Evolutionary conservation across 1,284 basidiomycete genomes (phyloP), one percentile per base, ranked within the genome.

Genomic region (Thecaphora thlaspeos): DNA sequence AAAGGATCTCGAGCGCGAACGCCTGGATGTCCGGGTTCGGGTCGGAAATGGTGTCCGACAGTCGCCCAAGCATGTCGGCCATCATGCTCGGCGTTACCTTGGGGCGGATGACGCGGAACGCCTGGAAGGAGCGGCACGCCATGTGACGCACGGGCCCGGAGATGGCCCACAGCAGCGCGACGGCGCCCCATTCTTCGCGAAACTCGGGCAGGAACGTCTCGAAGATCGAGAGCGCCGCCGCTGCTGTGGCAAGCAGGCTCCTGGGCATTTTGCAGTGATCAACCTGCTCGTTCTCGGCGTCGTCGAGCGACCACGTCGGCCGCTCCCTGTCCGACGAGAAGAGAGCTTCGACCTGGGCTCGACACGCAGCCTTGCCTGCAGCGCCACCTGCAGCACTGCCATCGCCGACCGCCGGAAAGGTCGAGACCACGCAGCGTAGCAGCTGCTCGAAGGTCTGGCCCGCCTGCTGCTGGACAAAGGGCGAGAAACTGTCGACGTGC

Each of bases 91-190:
- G 84, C 45, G 84, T 86, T 41, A 90, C 83, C 30, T 83, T 82
- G 0, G 90, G 88, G 62, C 85, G 84, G n/a, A 96, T 80, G 1
- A 88, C 85, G 36, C 91, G 86, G 79, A 91, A 91, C n/a, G 91
- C 82, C 76, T 95, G 91, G 61, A 96, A 82, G 2, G 92, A 94
- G 28, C 91, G 85, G 79, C 89, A 91, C 0, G 93, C 91, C 26
- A 88, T 86, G 45, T 87, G 86, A 37, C 90, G 85, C 56, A 92
- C 89, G 4, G 90, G 88, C 68, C 90, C 92, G 1, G 87, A 84
- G 3, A 90, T 91, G 2, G 90, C 89, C 88, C 93, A 95, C 30
- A 82, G 80, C 54, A 95, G 80, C 2, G 90, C 89, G 26, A 90
- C 73, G 5, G 86, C 85, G 7, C 90, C 90, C 87, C 93, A 92